Conservation (phyloP, 2,329 filamentous ascomycete species). For the Septoria linicola region DNA sequence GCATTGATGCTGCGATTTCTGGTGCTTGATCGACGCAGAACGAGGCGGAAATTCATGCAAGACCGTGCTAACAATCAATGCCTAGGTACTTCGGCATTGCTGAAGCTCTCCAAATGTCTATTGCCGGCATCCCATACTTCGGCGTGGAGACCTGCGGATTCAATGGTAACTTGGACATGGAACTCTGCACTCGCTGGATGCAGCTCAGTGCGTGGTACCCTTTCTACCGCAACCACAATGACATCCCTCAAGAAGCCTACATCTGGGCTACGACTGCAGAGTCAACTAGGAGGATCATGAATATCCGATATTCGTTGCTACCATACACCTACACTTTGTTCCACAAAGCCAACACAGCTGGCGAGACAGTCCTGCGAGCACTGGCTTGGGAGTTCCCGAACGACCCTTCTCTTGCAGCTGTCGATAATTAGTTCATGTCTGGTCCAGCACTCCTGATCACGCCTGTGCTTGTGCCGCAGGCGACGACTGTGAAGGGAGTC, state of each 20-base stretch:
- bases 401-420: constrained; percentile 63
- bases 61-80: too few species aligned
- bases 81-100: constrained; percentile 35
- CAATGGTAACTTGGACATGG: constrained; percentile 29
- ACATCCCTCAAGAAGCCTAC: constrained; percentile 65
- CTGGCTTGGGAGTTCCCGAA: constrained; percentile 70
- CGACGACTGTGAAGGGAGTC: constrained; percentile 60
- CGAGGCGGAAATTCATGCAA: too few species aligned
- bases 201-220: constrained; percentile 65
- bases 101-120: constrained; percentile 31
- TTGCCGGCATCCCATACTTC: constrained; percentile 33
- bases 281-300: constrained; percentile 64
- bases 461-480: constrained; percentile 63
- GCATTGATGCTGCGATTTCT: too few species aligned
- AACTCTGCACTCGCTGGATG: constrained; percentile 37
- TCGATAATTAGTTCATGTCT: constrained; percentile 68
- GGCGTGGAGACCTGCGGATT: constrained; percentile 37
- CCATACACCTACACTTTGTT: constrained; percentile 74
- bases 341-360: constrained; percentile 61
- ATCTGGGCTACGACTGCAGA: constrained; percentile 62
- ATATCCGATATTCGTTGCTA: constrained; percentile 65
- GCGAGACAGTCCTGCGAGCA: constrained; percentile 68
- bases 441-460: constrained; percentile 63
- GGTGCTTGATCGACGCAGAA: too few species aligned
- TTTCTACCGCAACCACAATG: constrained; percentile 74